phyloP scores from a whole-genome alignment of 371 early-diverging fungal species.

The Syncephalis plumigaleata region DNA sequence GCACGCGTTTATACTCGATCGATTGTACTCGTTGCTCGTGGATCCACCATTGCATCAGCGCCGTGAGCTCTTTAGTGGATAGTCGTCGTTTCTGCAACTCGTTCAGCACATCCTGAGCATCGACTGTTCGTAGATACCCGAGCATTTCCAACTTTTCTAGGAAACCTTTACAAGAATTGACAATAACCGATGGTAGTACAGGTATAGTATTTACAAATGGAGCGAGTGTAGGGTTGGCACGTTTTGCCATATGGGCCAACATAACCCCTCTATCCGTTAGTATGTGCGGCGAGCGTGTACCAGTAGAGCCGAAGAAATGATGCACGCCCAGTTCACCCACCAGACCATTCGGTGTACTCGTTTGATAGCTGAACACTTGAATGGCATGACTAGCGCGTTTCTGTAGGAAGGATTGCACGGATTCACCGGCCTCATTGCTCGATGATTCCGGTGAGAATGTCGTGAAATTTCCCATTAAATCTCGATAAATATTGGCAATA shows the following conservation, averaged over 20 bases:
- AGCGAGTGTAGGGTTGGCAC: conserved; percentile 26
- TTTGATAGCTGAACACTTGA: conserved; percentile 41
- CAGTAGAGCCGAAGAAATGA: conserved; percentile 22
- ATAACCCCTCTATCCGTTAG: conserved; percentile 4
- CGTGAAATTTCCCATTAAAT: conserved; percentile 20
- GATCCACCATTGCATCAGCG: conserved; percentile 67
- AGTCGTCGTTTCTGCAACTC: conserved; percentile 41
- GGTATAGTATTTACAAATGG: conserved; percentile 46
- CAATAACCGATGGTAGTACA: conserved; percentile 23
- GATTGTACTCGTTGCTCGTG: conserved; percentile 4
- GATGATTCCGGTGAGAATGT: background rate
- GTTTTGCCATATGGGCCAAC: conserved; percentile 23
- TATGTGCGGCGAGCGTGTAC: too few species aligned
- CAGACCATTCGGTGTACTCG: conserved; percentile 50
- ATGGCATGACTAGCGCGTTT: conserved; percentile 55
- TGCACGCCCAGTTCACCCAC: conserved; percentile 39
- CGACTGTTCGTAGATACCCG: conserved; percentile 16
- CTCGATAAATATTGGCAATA: conserved; percentile 21
- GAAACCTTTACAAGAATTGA: conserved; percentile 30
- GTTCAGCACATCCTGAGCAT: conserved; percentile 34
- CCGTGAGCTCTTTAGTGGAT: conserved; percentile 34
- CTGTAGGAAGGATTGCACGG: conserved; percentile 27
- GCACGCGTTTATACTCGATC: too few species aligned
- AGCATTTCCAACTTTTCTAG: conserved; percentile 27
- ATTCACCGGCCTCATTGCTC: conserved; percentile 13